Evolutionary conservation across 2,329 filamentous ascomycete genomes (phyloP).

Genomic region (Coniochaeta sp.): DNA sequence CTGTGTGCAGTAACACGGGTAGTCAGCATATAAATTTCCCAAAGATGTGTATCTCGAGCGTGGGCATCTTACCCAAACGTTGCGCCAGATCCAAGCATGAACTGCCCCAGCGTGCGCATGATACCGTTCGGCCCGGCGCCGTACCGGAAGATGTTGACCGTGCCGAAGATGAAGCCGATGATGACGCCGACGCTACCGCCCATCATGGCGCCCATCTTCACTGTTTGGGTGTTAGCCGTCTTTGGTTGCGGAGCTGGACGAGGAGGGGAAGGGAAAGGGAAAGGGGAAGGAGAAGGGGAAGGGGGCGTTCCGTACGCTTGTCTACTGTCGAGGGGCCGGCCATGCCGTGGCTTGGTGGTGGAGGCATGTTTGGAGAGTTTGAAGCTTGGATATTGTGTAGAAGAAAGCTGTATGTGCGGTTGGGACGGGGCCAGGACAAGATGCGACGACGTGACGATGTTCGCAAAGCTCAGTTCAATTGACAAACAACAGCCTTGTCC

Average conservation of each 20-base stretch:
- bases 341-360: constrained; percentile 20
- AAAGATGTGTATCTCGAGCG: constrained; percentile 11
- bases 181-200: constrained; percentile 96
- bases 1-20: constrained; percentile 29
- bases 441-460: neutral
- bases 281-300: too few relatives aligned
- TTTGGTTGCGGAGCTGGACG: constrained; percentile 17
- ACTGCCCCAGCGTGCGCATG: constrained; percentile 89
- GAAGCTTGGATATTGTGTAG: neutral
- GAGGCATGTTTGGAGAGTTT: constrained; percentile 21
- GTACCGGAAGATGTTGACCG: constrained; percentile 90
- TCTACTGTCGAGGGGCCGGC: constrained; percentile 44
- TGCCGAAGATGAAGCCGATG: constrained; percentile 98
- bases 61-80: constrained; percentile 74
- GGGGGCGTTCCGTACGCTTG: constrained; percentile 46
- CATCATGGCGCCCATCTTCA: constrained; percentile 99
- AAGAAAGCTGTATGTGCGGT: neutral
- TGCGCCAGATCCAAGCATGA: constrained; percentile 90
- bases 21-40: constrained; percentile 5
- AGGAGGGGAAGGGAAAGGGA: constrained; percentile 3
- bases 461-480: neutral
- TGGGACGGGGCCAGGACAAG: neutral
- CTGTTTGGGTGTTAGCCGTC: constrained; percentile 35
- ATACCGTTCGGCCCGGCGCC: constrained; percentile 90
- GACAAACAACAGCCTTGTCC: neutral